Evolutionary conservation across 495 filamentous ascomycete species (phyloP), one percentile per base, ranked within the genome.

Genomic region (Endocarpon pusillum): DNA sequence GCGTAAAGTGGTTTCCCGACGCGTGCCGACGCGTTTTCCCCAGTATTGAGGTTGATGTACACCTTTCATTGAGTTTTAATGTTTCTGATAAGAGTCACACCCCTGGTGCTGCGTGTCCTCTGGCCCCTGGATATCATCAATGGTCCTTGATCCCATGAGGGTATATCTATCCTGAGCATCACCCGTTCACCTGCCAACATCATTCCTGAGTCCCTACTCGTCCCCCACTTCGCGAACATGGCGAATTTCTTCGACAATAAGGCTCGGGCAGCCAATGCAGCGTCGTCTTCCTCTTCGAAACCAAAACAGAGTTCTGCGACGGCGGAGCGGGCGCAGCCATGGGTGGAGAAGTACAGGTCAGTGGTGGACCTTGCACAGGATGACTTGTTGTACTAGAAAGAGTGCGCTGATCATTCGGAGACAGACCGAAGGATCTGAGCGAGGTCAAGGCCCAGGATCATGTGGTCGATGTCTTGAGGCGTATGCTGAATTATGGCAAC

Each of bases 381-480:
- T 10, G 9, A 3, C 9, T 4, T 5, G 5, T 14, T n/a, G 6
- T 9, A 36, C 7, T 23, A 14, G 18, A 36, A 36, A 26, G 21
- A 15, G 5, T 17, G 14, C 6, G 22, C 17, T 33, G 31, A 33
- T 18, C 4, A 19, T 18, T 19, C 20, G 6, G 1, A 31, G 4
- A 11, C 49, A 85, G 91, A 9, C 89, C 89, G 5, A 94, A 89
- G 58, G 83, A 73, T 16, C 67, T 99, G 28, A 78, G 72, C 47
- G 89, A 99, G 72, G 84, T 99, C 34, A 81, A 89, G 19, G 89
- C 89, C 2, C 89, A 99, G 72, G 87, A 96, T 50, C 89, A 99
- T 58, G 94, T 91, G 14, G 81, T 91, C 35, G 81, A 78, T 36
- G 77, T 96, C 41, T 76, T 99, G 19, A 76, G 82, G 49, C 74